A percentile compares a stretch with the other conserved stretches of the same genome.
Conservation (phyloP, 225 moss, liverwort and hornwort genomes). For the Polytrichum commune region DNA sequence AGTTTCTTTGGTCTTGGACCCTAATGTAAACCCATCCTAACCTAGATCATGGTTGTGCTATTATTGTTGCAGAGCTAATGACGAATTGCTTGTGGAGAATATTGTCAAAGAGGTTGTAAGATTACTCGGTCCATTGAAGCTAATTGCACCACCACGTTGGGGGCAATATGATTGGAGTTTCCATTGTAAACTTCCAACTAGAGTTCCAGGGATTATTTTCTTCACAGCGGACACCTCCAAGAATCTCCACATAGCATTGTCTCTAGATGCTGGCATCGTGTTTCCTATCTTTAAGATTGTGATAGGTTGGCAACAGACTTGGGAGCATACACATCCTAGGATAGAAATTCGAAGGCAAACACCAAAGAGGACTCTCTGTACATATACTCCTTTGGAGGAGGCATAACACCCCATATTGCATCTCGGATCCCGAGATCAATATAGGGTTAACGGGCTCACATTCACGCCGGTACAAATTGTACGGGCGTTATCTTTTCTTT, state of each 20-base stretch:
- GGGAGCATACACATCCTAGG: not conserved
- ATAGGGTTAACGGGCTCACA: too few relatives aligned
- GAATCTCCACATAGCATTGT: not conserved
- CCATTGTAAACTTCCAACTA: not conserved
- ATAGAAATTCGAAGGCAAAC: too few relatives aligned
- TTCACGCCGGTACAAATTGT: too few relatives aligned
- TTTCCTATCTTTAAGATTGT: not conserved
- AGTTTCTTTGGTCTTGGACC: too few relatives aligned
- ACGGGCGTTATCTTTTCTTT: too few relatives aligned
- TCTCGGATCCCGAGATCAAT: too few relatives aligned
- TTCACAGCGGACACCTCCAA: too few relatives aligned
- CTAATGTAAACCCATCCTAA: not conserved
- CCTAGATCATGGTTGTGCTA: not conserved
- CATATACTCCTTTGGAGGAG: too few relatives aligned
- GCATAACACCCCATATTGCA: too few relatives aligned
- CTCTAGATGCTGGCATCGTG: not conserved
- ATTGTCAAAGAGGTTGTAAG: not conserved
- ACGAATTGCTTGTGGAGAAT: not conserved
- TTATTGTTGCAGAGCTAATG: not conserved
- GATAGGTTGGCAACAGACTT: conserved; percentile 6
- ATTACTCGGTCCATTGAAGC: not conserved
- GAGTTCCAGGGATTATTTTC: not conserved
- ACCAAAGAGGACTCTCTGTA: too few relatives aligned
- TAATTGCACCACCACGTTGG: conserved; percentile 1
- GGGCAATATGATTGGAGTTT: conserved; percentile 1